Evolutionary conservation across 2,329 filamentous ascomycete species (phyloP), one percentile per base, ranked within the genome.

Genomic region (Trichoderma sp.): DNA sequence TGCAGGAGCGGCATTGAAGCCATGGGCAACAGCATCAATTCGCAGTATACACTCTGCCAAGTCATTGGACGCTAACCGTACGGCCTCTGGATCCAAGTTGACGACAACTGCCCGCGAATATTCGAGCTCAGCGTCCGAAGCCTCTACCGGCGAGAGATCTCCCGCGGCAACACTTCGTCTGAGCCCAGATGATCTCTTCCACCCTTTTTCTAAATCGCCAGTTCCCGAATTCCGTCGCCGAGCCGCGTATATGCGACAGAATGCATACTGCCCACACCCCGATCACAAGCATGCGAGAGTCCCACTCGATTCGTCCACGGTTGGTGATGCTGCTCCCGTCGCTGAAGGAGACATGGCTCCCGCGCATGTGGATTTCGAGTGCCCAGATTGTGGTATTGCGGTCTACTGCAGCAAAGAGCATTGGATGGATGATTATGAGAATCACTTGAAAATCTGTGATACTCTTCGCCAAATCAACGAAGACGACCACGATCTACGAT

Each of bases 391-490:
- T 75, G 96, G 96, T 16, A 88, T 98, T 53, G 94, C 96, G 0
- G 90, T 97, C 7, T 97, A 96, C 78, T 99, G 96, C 83, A 95
- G 89, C 74, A 92, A 97, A 80, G 91, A 93, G 74, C 96, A 99
- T 79, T 98, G 95, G 92, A 93, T 92, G 78, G 93, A 96, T 74
- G 93, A 98, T 79, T 99, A 97, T 77, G 95, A 98, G 80, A 87
- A 90, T 21, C 96, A 99, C 80, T 80, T 99, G 71, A 88, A 97
- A 77, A 90, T 99, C 43, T 99, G 96, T 79, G 95, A 99, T 76
- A 92, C 92, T 0, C 83, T 99, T 68, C 86, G 91, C 73, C 91
- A 98, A 81, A 95, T 97, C 81, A 99, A 99, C 74, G 96, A 99
- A 82, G 96, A 99, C 77, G 96, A 99, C 74, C 96, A 99, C 77